phyloP scores from a whole-genome alignment of 179 eudicot genomes.

The Beta macrorhiza region DNA sequence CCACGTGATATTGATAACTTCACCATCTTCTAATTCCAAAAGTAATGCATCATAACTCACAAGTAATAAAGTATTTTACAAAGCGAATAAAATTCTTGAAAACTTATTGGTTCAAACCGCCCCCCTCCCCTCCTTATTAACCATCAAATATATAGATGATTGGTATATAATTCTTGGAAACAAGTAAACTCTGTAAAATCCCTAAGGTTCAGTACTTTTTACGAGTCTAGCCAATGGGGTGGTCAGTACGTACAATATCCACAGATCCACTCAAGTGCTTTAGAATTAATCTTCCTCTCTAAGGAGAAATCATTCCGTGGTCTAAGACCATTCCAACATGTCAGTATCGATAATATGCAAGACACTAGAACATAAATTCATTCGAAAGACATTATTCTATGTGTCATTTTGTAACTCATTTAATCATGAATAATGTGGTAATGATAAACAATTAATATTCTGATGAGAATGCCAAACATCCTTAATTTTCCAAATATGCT shows the following conservation, averaged over 20 bases:
- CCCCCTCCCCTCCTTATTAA: too few species aligned
- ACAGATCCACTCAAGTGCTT: not conserved
- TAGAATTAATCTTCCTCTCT: not conserved
- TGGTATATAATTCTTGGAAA: too few species aligned
- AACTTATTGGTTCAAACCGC: not conserved
- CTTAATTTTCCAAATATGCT: slow-evolving; percentile 1
- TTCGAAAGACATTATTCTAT: not conserved
- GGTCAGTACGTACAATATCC: not conserved
- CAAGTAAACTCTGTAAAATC: too few species aligned
- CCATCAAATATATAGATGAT: too few species aligned
- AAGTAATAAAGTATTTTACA: not conserved
- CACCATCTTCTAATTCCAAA: not conserved
- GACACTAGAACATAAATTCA: not conserved
- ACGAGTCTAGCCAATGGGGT: not conserved
- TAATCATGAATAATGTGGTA: not conserved
- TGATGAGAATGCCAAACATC: slow-evolving; percentile 10
- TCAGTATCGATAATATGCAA: not conserved
- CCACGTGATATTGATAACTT: not conserved
- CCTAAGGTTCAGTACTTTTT: not conserved
- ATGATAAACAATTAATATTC: not conserved
- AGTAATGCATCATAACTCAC: not conserved
- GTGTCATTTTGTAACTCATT: not conserved
- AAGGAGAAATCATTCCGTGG: not conserved
- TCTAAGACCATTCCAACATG: not conserved
- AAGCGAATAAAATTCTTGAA: not conserved